Evolutionary conservation across 169 alveolate species (phyloP), one percentile per base, ranked within the genome.

Genomic region (Cryptosporidium muris): DNA sequence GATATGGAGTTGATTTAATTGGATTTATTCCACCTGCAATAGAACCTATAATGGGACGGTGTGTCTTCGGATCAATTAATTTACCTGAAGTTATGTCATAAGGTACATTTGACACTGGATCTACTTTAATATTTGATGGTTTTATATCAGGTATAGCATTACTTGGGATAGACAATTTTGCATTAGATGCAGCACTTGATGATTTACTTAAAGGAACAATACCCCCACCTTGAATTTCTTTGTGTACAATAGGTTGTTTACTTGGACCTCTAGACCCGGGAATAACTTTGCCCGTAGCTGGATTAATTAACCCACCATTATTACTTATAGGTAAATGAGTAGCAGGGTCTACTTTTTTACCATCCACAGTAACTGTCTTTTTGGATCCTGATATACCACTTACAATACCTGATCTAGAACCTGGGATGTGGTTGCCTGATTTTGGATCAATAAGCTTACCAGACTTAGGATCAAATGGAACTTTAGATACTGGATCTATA

Each of bases 21-120:
- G 85, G 66, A 53, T 74, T 74, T 34, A 74, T 45, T 7, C 47
- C 68, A 60, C 74, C 66, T 47, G 85, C 85, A 14, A 74, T 60
- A 34, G 85, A 74, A 56, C 85, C 85, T 45, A 68, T 53, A 25
- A 74, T 74, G 38, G 85, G 85, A 58, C 85, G 54, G 12, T 74
- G 54, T 43, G 85, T 43, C 12, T 43, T 12, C 4, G 43, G 68
- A n/a, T 60, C 68, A 34, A 60, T 74, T 43, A 60, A 16, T 74
- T 68, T 74, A 60, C 74, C 85, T 2, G 85, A 45, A 2, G 25
- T 63, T 25, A 43, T 14, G 60, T 74, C 85, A 74, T 54, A 60
- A 66, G 47, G 54, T 49, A 60, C 52, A 11, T 74, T 68, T 14
- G 85, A 74, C 14, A 66, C 53, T 7, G 81, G 53, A 66, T 66